Conservation (phyloP, 257 asterid species). For the Henckelia pumila region DNA sequence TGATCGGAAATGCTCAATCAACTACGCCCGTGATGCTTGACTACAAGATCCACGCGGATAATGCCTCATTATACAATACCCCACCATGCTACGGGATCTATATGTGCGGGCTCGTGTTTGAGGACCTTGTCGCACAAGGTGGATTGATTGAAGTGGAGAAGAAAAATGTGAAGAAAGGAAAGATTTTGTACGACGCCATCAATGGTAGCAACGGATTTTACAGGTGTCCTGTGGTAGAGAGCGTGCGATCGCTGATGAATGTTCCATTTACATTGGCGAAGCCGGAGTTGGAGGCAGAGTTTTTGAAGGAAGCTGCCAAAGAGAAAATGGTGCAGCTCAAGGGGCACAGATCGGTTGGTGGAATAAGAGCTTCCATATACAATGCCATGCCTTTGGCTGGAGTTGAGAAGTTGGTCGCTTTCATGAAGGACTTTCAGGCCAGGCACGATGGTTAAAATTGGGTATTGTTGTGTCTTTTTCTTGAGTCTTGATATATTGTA, state of each 20-base stretch:
- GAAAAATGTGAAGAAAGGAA: slow-evolving; percentile 71
- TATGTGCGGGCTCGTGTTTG: slow-evolving; percentile 91
- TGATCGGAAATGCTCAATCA: slow-evolving; percentile 72
- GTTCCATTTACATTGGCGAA: slow-evolving; percentile 84
- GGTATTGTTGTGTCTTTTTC: slow-evolving; percentile 14
- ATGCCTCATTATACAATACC: slow-evolving; percentile 79
- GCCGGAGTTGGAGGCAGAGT: slow-evolving; percentile 80
- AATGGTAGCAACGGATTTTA: slow-evolving; percentile 78
- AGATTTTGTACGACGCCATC: slow-evolving; percentile 67
- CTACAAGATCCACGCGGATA: slow-evolving; percentile 86
- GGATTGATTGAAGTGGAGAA: slow-evolving; percentile 77
- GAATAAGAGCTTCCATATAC: slow-evolving; percentile 97
- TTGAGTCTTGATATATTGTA: neutral
- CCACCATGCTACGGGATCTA: slow-evolving; percentile 95
- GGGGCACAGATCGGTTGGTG: slow-evolving; percentile 95
- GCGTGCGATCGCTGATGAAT: slow-evolving; percentile 89
- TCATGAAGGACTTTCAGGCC: slow-evolving; percentile 95
- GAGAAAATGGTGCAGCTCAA: slow-evolving; percentile 98
- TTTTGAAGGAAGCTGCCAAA: slow-evolving; percentile 82
- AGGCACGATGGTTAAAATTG: slow-evolving; percentile 49
- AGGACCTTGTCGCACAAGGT: slow-evolving; percentile 83
- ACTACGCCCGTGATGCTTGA: slow-evolving; percentile 85
- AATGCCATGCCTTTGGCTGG: slow-evolving; percentile 97
- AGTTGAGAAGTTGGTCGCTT: slow-evolving; percentile 79
- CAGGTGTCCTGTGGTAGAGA: slow-evolving; percentile 80